Base-by-base conservation (phyloP, 2,329 filamentous ascomycete genomes). In the Apiospora phragmitis region DNA sequence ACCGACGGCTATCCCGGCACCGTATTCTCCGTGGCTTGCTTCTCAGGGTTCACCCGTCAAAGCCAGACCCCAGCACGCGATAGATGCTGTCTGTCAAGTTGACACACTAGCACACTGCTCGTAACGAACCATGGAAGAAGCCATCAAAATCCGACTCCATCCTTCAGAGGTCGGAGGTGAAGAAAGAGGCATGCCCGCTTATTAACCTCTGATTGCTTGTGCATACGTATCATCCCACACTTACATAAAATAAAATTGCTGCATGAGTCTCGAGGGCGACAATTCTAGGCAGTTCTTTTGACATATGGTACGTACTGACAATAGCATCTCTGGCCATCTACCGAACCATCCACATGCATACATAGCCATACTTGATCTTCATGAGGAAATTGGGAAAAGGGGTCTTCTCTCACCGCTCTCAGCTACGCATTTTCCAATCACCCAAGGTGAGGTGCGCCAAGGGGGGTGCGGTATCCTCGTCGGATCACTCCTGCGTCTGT, bases 361-460 rank as follows among this genome's bases (percentile, higher is more conserved):
- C 26, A 7, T 59, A 59, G 18, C 55, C 29, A 59, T 55, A 26
- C 51, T 35, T 59, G 26, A 38, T 62, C 29, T 32, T n/a, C 8
- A 38, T n/a, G 55, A 62, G 55, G 55, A 62, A 62, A 62, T 62
- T 29, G 11, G 32, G 32, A 62, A 62, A 62, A 62, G 55, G 55
- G 55, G 55, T 38, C 55, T 62, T 47, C 43, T 47, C 43, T 47
- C 43, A 9, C 21, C 21, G 21, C 43, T 47, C 55, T 62, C 55
- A 32, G 55, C 55, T 62, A 38, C 55, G 29, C 55, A 62, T 62
- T 62, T 21, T n/a, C 55, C 55, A 62, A 62, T 38, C 55, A 62
- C 8, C 55, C 55, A 62, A 62, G 55, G 55, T 62, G 55, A 62
- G 55, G 55, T 62, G 32, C 55, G 55, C 55, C 55, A 62, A 38